Conservation (phyloP, 2,329 filamentous ascomycete genomes). For the Monosporascus cannonballus region DNA sequence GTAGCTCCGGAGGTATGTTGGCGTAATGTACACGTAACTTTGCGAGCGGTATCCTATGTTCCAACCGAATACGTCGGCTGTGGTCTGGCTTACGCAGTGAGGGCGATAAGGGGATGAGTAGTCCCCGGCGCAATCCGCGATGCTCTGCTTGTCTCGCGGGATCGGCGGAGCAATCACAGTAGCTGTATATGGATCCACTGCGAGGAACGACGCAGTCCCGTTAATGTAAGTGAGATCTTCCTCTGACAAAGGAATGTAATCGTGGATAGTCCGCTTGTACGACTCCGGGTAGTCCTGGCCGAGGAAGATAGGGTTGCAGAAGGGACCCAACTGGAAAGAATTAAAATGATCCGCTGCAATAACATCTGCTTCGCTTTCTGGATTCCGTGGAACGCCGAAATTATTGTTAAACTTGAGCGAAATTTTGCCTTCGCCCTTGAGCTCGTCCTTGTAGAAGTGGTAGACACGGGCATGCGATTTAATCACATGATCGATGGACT, state of each 20-base stretch:
- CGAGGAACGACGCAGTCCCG: constrained; percentile 48
- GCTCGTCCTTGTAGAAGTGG: constrained; percentile 48
- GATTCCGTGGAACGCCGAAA: constrained; percentile 42
- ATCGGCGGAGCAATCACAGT: constrained; percentile 30
- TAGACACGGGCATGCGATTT: constrained; percentile 44
- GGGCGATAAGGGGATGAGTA: constrained; percentile 39
- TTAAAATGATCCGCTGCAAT: constrained; percentile 41
- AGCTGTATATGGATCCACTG: constrained; percentile 51
- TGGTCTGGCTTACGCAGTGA: constrained; percentile 45
- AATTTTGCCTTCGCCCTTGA: constrained; percentile 44
- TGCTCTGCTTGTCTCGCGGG: constrained; percentile 39
- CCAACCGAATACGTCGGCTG: constrained; percentile 45
- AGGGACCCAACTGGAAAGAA: constrained; percentile 41
- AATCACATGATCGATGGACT: constrained; percentile 33
- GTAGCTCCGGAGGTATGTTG: constrained; percentile 49
- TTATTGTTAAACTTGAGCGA: constrained; percentile 44
- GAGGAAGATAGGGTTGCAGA: constrained; percentile 47
- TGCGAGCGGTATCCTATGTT: constrained; percentile 51
- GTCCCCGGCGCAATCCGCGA: constrained; percentile 42
- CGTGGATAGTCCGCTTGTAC: constrained; percentile 37
- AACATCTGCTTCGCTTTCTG: constrained; percentile 33
- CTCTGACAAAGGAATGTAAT: constrained; percentile 40
- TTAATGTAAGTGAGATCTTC: constrained; percentile 43
- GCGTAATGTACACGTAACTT: constrained; percentile 52
- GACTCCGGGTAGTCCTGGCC: constrained; percentile 43